Evolutionary conservation across 176 grass and related monocot genomes (phyloP), one percentile per base, ranked within the genome.

Genomic region (Bonia amplexicaulis): DNA sequence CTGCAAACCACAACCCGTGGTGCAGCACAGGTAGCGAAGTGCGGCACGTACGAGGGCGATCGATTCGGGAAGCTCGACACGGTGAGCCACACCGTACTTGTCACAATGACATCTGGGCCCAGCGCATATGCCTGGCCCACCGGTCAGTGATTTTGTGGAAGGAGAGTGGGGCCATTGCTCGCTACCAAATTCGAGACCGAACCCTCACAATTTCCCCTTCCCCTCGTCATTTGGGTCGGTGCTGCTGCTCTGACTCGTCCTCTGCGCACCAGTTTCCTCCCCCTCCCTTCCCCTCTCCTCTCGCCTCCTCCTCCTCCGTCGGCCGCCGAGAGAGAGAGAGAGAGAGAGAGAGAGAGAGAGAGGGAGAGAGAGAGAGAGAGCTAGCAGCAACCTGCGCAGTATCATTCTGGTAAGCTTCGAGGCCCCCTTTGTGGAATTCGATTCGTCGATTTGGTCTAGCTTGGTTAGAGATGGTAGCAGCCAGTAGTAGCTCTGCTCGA

Each of bases 121-220:
- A 0, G 3, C 0, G 0, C 1, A 0, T 0, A 2, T 0, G 0
- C 0, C 0, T 1, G 74, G 67, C 1, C 80, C 74, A 88, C 19
- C 2, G 0, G 9, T 79, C 80, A 84, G 74, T 19, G n/a, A 33
- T 2, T 0, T 0, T 1, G 25, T 23, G 12, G 16, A 13, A 25
- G 54, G 39, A 45, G 25, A 29, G 0, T 14, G 22, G 11, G 15
- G 47, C 47, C 58, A 66, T n/a, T 47, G 27, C 10, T 46, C 26
- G n/a, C 67, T 44, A 88, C 81, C 87, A 84, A 84, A 88, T 83
- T 55, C 33, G 57, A 57, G 80, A 84, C 74, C 87, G 73, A 70
- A n/a, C 53, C 73, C 73, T 64, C 72, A 62, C 54, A 74, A 45
- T 71, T 83, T 66, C 52, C 51, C 66, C 20, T 61, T 13, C 15